Conservation (phyloP, 352 stramenopile species). For the Phytophthora citricola region DNA sequence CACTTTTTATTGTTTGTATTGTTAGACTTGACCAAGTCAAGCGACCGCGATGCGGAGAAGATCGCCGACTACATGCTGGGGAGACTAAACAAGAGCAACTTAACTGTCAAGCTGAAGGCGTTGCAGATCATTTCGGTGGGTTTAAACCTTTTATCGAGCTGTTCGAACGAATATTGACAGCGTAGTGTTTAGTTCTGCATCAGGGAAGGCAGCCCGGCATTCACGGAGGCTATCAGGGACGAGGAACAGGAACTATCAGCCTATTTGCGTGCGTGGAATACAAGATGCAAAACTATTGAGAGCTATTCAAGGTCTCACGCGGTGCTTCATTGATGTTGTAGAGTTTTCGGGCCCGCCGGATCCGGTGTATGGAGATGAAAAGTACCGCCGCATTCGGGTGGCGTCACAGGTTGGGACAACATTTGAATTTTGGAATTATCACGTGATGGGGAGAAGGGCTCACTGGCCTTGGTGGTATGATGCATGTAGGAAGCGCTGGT, state of each 20-base stretch:
- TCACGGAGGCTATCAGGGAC: constrained; percentile 66
- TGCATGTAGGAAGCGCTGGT: constrained; percentile 69
- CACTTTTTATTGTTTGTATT: constrained; percentile 1
- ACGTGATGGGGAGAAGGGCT: constrained; percentile 12
- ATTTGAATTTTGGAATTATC: constrained; percentile 4
- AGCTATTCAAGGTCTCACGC: not conserved
- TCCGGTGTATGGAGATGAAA: constrained; percentile 83
- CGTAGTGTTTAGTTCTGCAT: constrained; percentile 69
- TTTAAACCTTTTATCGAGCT: not conserved
- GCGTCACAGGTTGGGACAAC: constrained; percentile 57
- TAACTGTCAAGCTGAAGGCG: constrained; percentile 88
- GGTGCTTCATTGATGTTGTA: constrained; percentile 27
- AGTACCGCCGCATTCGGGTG: constrained; percentile 85
- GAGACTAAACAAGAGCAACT: constrained; percentile 80
- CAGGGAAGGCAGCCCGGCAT: constrained; percentile 67
- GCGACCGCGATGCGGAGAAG: constrained; percentile 76
- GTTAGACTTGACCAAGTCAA: constrained; percentile 66
- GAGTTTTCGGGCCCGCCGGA: constrained; percentile 81
- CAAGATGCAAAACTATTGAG: not conserved
- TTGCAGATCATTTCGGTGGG: constrained; percentile 85
- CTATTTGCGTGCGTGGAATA: constrained; percentile 68
- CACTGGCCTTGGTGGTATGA: constrained; percentile 25
- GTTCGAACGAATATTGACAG: constrained; percentile 9
- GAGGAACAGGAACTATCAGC: constrained; percentile 73
- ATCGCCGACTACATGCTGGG: constrained; percentile 80